Base-by-base conservation (phyloP, 495 filamentous ascomycete species). In the Trichoderma erinaceum region DNA sequence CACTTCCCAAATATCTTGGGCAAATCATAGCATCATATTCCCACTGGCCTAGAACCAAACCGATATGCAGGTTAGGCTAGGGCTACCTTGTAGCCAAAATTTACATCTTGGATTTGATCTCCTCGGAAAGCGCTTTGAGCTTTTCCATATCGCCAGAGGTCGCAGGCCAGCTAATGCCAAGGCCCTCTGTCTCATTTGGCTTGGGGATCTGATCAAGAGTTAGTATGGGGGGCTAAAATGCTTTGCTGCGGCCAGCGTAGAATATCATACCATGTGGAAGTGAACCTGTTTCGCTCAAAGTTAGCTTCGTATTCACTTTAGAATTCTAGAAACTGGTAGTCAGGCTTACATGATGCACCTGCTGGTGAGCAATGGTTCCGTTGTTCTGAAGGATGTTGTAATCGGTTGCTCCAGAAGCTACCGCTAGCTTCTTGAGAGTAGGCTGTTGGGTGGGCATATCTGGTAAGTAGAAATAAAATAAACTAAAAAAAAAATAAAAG, bases 311-410 rank as follows among this genome's bases (percentile, higher is more conserved):
- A 0, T 29, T 61, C 25, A 27, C 18, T 63, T 29, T 32, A 29
- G 43, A 15, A 41, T 38, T 38, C 16, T 44, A 63, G 29, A 44
- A 48, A 0, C n/a, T 18, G 21, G 4, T 41, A 48, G n/a, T 23
- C 32, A 16, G 68, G 80, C 87, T 78, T 79, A 96, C 95, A 81
- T 99, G 95, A 70, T 90, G 90, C 69, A 99, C 96, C 66, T 88
- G 82, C 79, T 99, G 95, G 80, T 99, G 96, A n/a, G 95, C 95
- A 74, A 91, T 83, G 25, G 85, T 80, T 32, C 95, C 95, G 74
- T 99, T 99, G 80, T 99, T 99, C 83, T 99, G 95, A 69, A 99
- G 79, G 66, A 99, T 83, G 75, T 99, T 99, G 82, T 89, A 99
- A 73, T 98, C 84, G 38, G 78, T 78, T 21, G 91, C 89, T 8